Base-by-base conservation (phyloP, 805 yeast genomes). In the Schizosaccharomyces lindneri region DNA sequence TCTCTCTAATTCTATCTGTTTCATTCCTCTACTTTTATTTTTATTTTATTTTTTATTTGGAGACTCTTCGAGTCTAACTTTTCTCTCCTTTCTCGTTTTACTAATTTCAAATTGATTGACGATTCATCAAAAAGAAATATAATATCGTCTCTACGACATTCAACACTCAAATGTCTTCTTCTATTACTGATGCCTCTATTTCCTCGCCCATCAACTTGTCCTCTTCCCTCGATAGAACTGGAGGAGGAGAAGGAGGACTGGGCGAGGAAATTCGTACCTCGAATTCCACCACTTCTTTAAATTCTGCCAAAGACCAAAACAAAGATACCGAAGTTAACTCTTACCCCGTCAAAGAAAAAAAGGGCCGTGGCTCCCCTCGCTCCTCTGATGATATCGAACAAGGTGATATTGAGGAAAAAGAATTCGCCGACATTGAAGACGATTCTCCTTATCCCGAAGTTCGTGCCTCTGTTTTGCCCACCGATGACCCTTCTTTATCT, bases 381-480 rank as follows among this genome's bases (percentile, higher is more conserved):
- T 43, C 48, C 13, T 43, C 21, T 5, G 21, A n/a, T 11, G 48
- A 43, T 43, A 19, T 43, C 48, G 48, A 43, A 43, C 6, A 43
- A 4, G 55, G 55, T 48, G 29, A 48, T 5, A 13, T 48, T 17
- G n/a, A 5, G 1, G 48, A 43, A 43, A 13, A 29, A 6, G 15
- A n/a, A 2, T n/a, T 11, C 19, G 55, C 1, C 24, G 55, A 48
- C 21, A 5, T 43, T 5, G 29, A 48, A 24, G 5, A 48, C 17
- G 55, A 48, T 24, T 48, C 55, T 21, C 84, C 84, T 4, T 81
- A 81, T 64, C 83, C 85, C 0, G 86, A 82, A 66, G 82, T 82
- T 15, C 71, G 86, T 48, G 81, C 85, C 9, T 78, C 82, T 21
- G 81, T 81, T n/a, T 81, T 80, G 19, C 78, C 81, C 13, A 72